These are phyloP conservation scores for Lodderomyces metapsilosis DNA, from an alignment of 1,139 yeast genomes.

Conservation along the genomic window DNA sequence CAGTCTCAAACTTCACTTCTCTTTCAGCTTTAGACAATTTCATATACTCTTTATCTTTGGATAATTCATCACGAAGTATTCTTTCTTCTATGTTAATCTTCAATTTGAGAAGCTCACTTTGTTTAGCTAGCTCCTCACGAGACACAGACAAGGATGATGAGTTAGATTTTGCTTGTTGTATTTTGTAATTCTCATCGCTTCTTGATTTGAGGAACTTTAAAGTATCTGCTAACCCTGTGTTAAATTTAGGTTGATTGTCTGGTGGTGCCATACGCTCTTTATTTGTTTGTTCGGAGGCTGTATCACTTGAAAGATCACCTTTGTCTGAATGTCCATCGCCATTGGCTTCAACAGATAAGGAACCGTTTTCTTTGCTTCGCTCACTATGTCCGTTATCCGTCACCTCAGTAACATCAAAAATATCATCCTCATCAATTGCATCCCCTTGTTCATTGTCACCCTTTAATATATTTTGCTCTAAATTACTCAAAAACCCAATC, in stretches of 20 bases:
- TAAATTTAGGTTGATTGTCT: conserved; percentile 22
- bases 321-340: not conserved
- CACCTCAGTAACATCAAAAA: not conserved
- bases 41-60: conserved; percentile 29
- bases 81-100: conserved; percentile 39
- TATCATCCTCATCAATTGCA: conserved; percentile 1
- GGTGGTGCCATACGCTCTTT: too few species aligned
- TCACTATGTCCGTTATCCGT: not conserved
- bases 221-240: conserved; percentile 57
- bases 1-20: conserved; percentile 24
- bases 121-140: conserved; percentile 29
- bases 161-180: not conserved
- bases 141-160: conserved; percentile 28
- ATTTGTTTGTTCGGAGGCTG: too few species aligned
- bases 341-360: too few species aligned
- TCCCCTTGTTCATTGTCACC: conserved; percentile 5
- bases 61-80: conserved; percentile 40
- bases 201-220: conserved; percentile 51
- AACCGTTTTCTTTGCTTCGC: too few species aligned
- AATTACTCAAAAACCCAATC: conserved; percentile 50
- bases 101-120: conserved; percentile 33
- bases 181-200: not conserved
- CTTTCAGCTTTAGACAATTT: conserved; percentile 31
- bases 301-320: too few species aligned
- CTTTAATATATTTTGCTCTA: conserved; percentile 18